phyloP scores from a whole-genome alignment of 2,329 filamentous ascomycete genomes.

The Penicillium nordicum region DNA sequence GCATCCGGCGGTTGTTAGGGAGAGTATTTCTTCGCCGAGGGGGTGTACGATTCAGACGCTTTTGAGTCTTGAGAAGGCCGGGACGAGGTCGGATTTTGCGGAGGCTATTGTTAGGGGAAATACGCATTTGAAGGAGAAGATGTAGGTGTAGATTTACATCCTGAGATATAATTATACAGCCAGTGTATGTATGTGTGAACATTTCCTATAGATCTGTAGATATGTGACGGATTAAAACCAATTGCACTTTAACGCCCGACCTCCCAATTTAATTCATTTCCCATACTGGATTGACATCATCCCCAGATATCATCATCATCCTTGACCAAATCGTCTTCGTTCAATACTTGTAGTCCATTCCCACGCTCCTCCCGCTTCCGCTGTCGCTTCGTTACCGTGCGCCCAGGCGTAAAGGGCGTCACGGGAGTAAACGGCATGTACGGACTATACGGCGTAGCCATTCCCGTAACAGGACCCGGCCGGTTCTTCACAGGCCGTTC shows the following conservation, averaged over 20 bases:
- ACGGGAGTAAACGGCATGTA: slow-evolving; percentile 52
- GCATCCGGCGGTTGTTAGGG: slow-evolving; percentile 59
- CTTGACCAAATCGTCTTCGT: slow-evolving; percentile 47
- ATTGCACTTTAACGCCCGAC: slow-evolving; percentile 36
- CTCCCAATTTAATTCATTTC: slow-evolving; percentile 6
- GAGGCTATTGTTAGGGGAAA: slow-evolving; percentile 46
- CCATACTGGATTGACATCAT: slow-evolving; percentile 1
- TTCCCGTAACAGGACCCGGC: slow-evolving; percentile 45
- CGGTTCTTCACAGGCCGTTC: slow-evolving; percentile 40
- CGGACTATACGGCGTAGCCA: slow-evolving; percentile 50
- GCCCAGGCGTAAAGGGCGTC: slow-evolving; percentile 48
- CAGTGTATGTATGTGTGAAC: slow-evolving; percentile 41
- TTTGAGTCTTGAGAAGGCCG: slow-evolving; percentile 57
- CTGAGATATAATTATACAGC: slow-evolving; percentile 37
- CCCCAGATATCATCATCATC: slow-evolving; percentile 48
- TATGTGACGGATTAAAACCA: background rate
- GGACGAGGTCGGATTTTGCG: slow-evolving; percentile 53
- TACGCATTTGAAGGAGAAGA: slow-evolving; percentile 24
- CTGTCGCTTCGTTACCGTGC: slow-evolving; percentile 45
- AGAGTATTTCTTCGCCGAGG: slow-evolving; percentile 60
- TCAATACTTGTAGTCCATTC: slow-evolving; percentile 44
- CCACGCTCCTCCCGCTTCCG: slow-evolving; percentile 42
- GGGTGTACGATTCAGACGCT: slow-evolving; percentile 62
- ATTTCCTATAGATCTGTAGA: background rate
- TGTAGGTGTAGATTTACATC: slow-evolving; percentile 1